Evolutionary conservation across 192 early-diverging fungal species (phyloP), one percentile per base, ranked within the genome.

Genomic region (Dissophora globulifera): DNA sequence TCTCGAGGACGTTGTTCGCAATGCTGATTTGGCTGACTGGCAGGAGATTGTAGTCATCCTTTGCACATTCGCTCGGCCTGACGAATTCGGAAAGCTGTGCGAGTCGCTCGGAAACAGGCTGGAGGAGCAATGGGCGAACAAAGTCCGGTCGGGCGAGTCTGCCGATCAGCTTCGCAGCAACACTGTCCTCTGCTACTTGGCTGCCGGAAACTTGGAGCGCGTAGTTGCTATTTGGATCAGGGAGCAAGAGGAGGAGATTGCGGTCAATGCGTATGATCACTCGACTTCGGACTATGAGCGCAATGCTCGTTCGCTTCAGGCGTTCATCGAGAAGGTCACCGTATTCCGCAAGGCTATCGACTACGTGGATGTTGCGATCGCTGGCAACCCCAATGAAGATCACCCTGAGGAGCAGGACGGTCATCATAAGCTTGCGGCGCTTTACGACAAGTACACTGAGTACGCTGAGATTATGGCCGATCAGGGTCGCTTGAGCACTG

Each of bases 281-380:
- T 49, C 61, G 5, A 41, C 50, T 11, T 83, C 75, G 4, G 60
- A 63, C 10, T 82, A 84, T 47, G 78, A 81, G 29, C 84, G 81
- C 27, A 82, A 85, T 45, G 76, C 85, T 27, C 65, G 82, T 22
- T 78, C 85, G 6, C 75, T 99, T 20, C 94, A 97, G 40, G 64
- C 81, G 45, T 76, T 98, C 13, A 86, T 98, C 46, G 96, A 98
- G 67, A 95, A 96, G 80, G 89, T 98, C 23, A 87, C 94, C 11
- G 90, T 99, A 29, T 97, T 98, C 85, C 89, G 94, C 30, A 91
- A 92, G 49, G 98, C 96, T 1, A 93, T 98, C 48, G 88, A 91
- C 48, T 99, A 90, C 80, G 88, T 94, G 30, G 97, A 99, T 64
- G 74, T 90, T 13, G 87, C 90, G 15, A 65, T 94, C 30, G 46